Base-by-base conservation (phyloP, 768 basidiomycete genomes). In the Collybia sordida region DNA sequence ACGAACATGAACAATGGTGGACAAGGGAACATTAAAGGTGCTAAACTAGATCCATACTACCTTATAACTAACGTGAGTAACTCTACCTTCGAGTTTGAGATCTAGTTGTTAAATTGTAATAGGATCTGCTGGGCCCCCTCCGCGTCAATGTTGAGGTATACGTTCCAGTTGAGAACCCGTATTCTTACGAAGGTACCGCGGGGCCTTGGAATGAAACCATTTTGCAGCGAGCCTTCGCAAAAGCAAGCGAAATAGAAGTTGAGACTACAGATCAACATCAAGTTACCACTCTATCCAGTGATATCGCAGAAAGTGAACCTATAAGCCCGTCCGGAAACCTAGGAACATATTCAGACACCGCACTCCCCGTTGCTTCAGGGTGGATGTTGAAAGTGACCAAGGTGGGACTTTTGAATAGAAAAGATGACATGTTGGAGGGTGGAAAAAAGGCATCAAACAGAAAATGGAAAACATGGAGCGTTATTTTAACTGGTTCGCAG, bases 1-100 rank as follows among this genome's bases (percentile, higher is more conserved):
- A 27, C 39, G 3, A 54, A 55, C 3, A 46, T 57, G 4, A 56
- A 55, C 31, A 50, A 61, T 42, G 59, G 61, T 43, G 58, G 70
- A 27, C 67, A 71, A 22, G 70, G 68, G 15, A 61, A 79, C 18
- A 60, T 42, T 51, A 85, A 80, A 61, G 74, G 74, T 48, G 79
- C 72, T 58, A 92, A 88, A 70, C 78, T 96, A 28, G 96, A 98
- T 63, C 89, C 93, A 1, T 98, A 98, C 68, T 88, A 88, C 67
- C 79, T 96, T 50, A 97, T 98, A 58, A 81, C 81, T 31, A 82
- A 86, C 64, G 92, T 88, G 62, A 65, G 80, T 65, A 3, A 39
- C 18, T 36, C n/a, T 27, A 39, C 41, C 24, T 34, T 28, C 28
- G 28, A 11, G 2, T 45, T 42, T 15, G 24, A 17, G 27, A 27